Conservation (phyloP, 192 early-diverging fungal species). For the Coemansia sp. region DNA sequence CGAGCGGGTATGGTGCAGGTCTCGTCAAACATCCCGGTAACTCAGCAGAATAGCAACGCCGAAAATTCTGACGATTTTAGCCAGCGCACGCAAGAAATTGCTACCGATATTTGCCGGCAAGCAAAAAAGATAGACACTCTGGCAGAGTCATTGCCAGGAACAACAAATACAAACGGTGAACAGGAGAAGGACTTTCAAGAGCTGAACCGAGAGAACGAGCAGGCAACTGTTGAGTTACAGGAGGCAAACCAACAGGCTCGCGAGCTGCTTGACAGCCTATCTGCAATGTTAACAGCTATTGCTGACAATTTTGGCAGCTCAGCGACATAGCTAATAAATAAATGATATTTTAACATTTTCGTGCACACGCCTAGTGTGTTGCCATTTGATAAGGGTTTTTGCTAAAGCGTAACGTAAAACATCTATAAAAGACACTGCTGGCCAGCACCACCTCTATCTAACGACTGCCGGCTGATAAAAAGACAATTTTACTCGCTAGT, state of each 20-base stretch:
- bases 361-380: background rate
- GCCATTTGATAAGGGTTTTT: background rate
- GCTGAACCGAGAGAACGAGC: conserved; percentile 35
- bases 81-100: conserved; percentile 41
- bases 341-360: background rate
- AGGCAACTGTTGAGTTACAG: conserved; percentile 27
- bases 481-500: conserved; percentile 6
- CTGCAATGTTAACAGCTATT: conserved; percentile 10
- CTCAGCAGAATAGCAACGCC: conserved; percentile 39
- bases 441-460: background rate
- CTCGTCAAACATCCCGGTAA: conserved; percentile 31
- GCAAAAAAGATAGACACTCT: conserved; percentile 50
- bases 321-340: background rate
- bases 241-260: conserved; percentile 35
- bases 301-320: conserved; percentile 37
- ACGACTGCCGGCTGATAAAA: too few species aligned
- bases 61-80: conserved; percentile 35
- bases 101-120: conserved; percentile 50
- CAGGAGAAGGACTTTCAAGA: conserved; percentile 39
- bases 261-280: conserved; percentile 26
- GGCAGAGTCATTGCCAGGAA: conserved; percentile 43
- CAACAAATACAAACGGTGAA: conserved; percentile 25
- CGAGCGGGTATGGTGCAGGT: conserved; percentile 52
- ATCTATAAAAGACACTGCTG: background rate
- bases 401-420: background rate